Conservation (phyloP, 768 basidiomycete genomes). For the Termitomyces sp. region DNA sequence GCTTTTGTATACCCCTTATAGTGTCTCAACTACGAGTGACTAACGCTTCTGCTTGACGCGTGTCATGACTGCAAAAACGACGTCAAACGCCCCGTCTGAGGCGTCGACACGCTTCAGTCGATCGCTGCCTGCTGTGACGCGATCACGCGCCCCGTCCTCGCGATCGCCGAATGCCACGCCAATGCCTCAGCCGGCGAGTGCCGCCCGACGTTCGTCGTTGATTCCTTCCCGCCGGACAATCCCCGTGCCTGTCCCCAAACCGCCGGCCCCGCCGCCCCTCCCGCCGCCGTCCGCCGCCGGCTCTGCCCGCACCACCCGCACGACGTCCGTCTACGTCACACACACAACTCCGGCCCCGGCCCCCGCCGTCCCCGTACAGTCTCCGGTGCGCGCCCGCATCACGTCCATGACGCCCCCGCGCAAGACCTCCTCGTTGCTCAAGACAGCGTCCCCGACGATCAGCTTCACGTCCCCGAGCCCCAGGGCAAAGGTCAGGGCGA, state of each 20-base stretch:
- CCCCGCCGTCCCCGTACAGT: slow-evolving; percentile 4
- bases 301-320: slow-evolving; percentile 21
- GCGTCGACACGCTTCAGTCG: slow-evolving; percentile 52
- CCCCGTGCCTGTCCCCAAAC: not conserved
- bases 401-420: slow-evolving; percentile 41
- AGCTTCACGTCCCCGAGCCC: slow-evolving; percentile 40
- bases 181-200: slow-evolving; percentile 31
- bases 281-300: slow-evolving; percentile 27
- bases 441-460: slow-evolving; percentile 31
- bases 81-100: slow-evolving; percentile 43
- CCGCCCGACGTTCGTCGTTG: slow-evolving; percentile 11
- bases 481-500: slow-evolving; percentile 26
- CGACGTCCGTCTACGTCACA: slow-evolving; percentile 17
- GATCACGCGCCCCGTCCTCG: slow-evolving; percentile 37
- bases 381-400: slow-evolving; percentile 32
- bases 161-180: slow-evolving; percentile 55
- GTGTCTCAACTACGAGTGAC: not conserved
- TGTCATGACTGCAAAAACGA: slow-evolving; percentile 8
- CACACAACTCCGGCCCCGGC: not conserved
- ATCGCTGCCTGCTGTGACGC: slow-evolving; percentile 31
- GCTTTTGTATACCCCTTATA: not conserved
- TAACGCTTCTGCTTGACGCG: not conserved
- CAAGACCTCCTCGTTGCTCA: slow-evolving; percentile 22
- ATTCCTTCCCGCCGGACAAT: slow-evolving; percentile 28
- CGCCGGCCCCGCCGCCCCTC: slow-evolving; percentile 13